Conservation (phyloP, 495 filamentous ascomycete genomes). For the Tuber indicum region DNA sequence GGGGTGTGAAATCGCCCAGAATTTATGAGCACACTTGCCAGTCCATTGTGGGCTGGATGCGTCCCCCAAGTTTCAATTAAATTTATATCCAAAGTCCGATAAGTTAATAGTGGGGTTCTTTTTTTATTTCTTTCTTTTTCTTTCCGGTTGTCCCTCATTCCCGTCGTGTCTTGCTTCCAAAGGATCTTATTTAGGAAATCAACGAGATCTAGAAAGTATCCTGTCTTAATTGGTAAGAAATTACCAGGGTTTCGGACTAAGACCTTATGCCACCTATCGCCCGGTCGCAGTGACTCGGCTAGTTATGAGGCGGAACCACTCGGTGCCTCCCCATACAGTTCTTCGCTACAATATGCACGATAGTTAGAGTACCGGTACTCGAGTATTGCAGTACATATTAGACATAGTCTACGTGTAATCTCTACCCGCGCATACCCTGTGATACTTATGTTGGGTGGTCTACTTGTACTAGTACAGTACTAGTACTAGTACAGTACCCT, state of each 20-base stretch:
- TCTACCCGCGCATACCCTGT: neutral
- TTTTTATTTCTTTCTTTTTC: too few species aligned
- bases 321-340: neutral
- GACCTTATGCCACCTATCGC: too few species aligned
- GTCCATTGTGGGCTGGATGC: neutral
- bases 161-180: too few species aligned
- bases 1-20: too few species aligned
- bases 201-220: too few species aligned
- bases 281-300: too few species aligned
- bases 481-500: neutral
- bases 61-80: neutral
- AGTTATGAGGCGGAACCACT: neutral
- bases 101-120: neutral
- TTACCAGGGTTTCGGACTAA: too few species aligned
- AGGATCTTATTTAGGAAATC: too few species aligned
- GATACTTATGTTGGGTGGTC: neutral
- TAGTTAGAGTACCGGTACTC: neutral
- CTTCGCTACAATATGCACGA: neutral
- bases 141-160: neutral
- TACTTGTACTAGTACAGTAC: neutral
- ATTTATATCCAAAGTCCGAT: neutral
- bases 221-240: too few species aligned
- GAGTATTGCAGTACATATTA: too few species aligned
- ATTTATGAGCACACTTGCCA: too few species aligned
- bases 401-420: neutral